Conservation (phyloP, 1,284 basidiomycete genomes). For the Stereum hirsutum region DNA sequence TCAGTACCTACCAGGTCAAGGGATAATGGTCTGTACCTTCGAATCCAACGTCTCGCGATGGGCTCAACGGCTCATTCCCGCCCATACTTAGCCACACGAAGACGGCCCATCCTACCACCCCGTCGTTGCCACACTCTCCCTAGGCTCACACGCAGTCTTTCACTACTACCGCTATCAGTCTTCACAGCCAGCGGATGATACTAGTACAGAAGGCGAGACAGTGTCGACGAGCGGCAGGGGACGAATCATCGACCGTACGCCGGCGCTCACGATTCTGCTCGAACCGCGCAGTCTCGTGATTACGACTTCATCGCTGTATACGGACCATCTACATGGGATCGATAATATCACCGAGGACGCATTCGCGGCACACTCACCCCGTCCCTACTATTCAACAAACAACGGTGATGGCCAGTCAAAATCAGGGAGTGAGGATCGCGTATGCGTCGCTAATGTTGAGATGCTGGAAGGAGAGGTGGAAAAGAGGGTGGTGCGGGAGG, state of each 20-base stretch:
- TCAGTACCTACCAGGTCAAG: slow-evolving; percentile 83
- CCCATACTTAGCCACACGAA: slow-evolving; percentile 68
- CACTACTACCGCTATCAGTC: slow-evolving; percentile 71
- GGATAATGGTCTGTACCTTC: slow-evolving; percentile 66
- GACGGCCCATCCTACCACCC: slow-evolving; percentile 88
- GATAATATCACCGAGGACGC: slow-evolving; percentile 41
- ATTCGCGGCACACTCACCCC: slow-evolving; percentile 17
- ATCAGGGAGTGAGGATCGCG: not conserved
- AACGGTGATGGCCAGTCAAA: not conserved
- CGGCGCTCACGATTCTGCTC: slow-evolving; percentile 67
- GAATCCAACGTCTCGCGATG: slow-evolving; percentile 3
- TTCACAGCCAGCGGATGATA: not conserved
- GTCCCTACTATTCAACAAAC: not conserved
- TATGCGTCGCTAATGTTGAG: slow-evolving; percentile 44
- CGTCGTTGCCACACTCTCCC: slow-evolving; percentile 82
- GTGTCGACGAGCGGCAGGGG: slow-evolving; percentile 20
- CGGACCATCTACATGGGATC: slow-evolving; percentile 70
- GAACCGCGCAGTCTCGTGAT: slow-evolving; percentile 79
- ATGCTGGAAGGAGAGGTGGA: slow-evolving; percentile 32
- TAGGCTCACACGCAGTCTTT: slow-evolving; percentile 79
- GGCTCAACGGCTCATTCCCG: slow-evolving; percentile 3
- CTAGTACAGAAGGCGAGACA: not conserved
- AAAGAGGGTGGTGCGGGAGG: slow-evolving; percentile 29
- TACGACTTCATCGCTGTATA: slow-evolving; percentile 63
- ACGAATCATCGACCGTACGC: slow-evolving; percentile 50